These are phyloP conservation scores for Scalesia atractyloides DNA, from an alignment of 129 eudicot genomes.

Conservation along the genomic window DNA sequence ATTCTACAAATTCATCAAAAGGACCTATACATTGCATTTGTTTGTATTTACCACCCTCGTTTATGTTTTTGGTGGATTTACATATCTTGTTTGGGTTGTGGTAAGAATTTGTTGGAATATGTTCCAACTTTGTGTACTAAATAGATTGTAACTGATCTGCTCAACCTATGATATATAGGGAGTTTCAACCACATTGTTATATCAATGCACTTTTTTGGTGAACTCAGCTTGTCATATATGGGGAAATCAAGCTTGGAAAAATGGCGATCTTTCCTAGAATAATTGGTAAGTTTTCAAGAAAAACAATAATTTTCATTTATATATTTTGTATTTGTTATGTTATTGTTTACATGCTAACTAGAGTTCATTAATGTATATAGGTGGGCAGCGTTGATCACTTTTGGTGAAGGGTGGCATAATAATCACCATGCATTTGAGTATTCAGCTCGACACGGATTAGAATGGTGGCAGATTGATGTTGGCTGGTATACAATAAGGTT, in stretches of 20 bases:
- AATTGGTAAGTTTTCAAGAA: not conserved
- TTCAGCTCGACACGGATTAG: slow-evolving; percentile 13
- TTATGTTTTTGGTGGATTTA: not conserved
- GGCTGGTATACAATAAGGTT: slow-evolving; percentile 16
- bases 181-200: not conserved
- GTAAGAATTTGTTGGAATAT: not conserved
- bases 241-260: slow-evolving; percentile 1
- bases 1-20: not conserved
- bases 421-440: slow-evolving; percentile 20
- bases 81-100: slow-evolving; percentile 1
- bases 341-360: not conserved
- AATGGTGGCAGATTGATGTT: slow-evolving; percentile 15
- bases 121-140: not conserved
- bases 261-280: not conserved
- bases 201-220: not conserved
- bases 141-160: not conserved
- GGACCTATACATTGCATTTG: not conserved
- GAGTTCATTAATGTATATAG: not conserved
- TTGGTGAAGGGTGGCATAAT: slow-evolving; percentile 8
- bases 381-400: not conserved
- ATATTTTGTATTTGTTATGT: not conserved
- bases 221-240: slow-evolving; percentile 9
- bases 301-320: not conserved
- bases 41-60: not conserved
- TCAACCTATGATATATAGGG: not conserved